Conservation (phyloP, 305 asterid genomes). For the Striga hermonthica region DNA sequence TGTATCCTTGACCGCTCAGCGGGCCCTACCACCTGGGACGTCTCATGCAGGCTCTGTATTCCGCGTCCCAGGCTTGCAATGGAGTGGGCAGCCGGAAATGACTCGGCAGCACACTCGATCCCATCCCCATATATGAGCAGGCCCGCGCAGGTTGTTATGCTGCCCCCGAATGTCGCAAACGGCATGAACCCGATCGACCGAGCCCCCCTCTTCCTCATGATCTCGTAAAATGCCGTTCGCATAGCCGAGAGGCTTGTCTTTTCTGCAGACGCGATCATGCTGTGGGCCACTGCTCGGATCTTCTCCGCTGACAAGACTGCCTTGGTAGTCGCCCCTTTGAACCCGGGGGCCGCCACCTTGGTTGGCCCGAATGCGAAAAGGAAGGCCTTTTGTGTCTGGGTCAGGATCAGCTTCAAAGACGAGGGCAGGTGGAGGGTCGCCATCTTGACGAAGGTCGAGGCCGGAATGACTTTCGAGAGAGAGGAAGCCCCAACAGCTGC, state of each 20-base stretch:
- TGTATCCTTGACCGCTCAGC: slow-evolving; percentile 67
- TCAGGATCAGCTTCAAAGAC: slow-evolving; percentile 52
- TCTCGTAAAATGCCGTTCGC: slow-evolving; percentile 82
- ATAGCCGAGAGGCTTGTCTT: slow-evolving; percentile 84
- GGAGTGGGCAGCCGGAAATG: slow-evolving; percentile 75
- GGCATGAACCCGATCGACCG: slow-evolving; percentile 60
- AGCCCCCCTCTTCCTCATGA: slow-evolving; percentile 74
- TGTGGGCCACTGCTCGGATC: slow-evolving; percentile 64
- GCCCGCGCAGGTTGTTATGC: slow-evolving; percentile 71
- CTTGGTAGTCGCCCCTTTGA: slow-evolving; percentile 55
- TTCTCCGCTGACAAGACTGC: slow-evolving; percentile 74
- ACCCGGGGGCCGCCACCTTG: slow-evolving; percentile 45
- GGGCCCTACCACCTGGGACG: slow-evolving; percentile 52
- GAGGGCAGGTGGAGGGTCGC: slow-evolving; percentile 66
- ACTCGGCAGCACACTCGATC: slow-evolving; percentile 88
- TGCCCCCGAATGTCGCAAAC: slow-evolving; percentile 81
- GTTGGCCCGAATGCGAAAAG: slow-evolving; percentile 56
- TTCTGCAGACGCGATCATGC: slow-evolving; percentile 80
- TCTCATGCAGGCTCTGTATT: slow-evolving; percentile 61
- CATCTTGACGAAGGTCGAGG: slow-evolving; percentile 59
- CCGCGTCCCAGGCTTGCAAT: slow-evolving; percentile 96
- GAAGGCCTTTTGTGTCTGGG: slow-evolving; percentile 69
- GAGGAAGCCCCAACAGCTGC: slow-evolving; percentile 81
- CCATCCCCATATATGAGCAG: slow-evolving; percentile 80
- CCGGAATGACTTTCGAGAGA: slow-evolving; percentile 75